Evolutionary conservation across 2,329 filamentous ascomycete species (phyloP).

Genomic region (Fusarium longipes): DNA sequence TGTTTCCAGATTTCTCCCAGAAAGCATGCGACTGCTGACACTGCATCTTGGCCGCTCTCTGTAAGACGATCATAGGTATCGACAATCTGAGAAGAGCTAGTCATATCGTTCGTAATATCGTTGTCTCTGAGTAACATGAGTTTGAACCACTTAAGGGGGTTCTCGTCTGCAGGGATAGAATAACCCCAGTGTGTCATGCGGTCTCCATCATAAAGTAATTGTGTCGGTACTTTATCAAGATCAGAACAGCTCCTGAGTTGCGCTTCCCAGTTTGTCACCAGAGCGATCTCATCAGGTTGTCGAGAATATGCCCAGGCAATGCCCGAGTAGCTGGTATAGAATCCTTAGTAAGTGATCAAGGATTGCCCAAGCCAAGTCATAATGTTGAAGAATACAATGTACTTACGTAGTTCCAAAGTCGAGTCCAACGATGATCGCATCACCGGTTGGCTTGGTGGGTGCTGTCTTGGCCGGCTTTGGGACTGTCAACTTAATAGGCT

Average conservation of each 20-base stretch:
- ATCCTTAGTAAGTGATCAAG: too few relatives aligned
- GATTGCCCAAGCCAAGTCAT: too few relatives aligned
- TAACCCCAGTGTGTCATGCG: conserved; percentile 53
- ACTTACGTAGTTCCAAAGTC: conserved; percentile 61
- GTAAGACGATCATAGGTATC: too few relatives aligned
- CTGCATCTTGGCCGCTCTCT: too few relatives aligned
- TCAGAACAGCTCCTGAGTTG: conserved; percentile 42
- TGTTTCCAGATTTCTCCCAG: conserved; percentile 51
- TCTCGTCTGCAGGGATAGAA: conserved; percentile 31
- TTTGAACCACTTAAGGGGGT: conserved; percentile 56
- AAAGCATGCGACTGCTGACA: conserved; percentile 50
- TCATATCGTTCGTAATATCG: conserved; percentile 45
- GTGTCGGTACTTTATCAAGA: conserved; percentile 48
- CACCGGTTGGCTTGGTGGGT: not conserved
- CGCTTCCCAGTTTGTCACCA: conserved; percentile 50
- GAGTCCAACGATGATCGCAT: conserved; percentile 53
- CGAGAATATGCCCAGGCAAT: conserved; percentile 53
- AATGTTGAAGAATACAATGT: too few relatives aligned
- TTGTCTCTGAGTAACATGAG: conserved; percentile 51
- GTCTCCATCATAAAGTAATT: conserved; percentile 32
- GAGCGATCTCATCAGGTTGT: conserved; percentile 43
- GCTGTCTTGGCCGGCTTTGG: not conserved
- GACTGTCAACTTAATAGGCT: too few relatives aligned
- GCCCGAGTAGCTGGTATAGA: conserved; percentile 51
- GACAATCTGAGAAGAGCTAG: conserved; percentile 39